Conservation (phyloP, 768 basidiomycete genomes). For the Russula sp. region DNA sequence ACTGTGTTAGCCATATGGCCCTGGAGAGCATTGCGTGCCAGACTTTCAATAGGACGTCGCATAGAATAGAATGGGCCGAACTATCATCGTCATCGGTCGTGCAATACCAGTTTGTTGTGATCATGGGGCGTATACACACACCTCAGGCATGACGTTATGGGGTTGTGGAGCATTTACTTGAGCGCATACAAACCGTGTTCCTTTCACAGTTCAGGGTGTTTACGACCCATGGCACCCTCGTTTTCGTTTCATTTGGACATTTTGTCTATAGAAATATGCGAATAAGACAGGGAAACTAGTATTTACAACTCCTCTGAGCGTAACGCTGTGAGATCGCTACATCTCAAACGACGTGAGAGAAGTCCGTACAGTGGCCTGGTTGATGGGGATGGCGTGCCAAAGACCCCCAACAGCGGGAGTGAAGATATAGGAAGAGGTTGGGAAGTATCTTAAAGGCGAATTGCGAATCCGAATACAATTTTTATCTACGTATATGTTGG, state of each 20-base stretch:
- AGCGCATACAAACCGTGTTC: slow-evolving; percentile 21
- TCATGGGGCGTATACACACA: background rate
- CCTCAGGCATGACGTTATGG: slow-evolving; percentile 1
- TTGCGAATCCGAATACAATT: background rate
- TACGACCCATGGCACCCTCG: slow-evolving; percentile 81
- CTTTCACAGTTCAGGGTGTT: slow-evolving; percentile 45
- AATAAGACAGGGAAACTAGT: slow-evolving; percentile 68
- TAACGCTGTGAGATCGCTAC: no score
- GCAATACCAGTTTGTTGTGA: background rate
- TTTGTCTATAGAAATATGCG: background rate
- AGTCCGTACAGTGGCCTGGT: background rate
- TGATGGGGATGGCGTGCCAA: slow-evolving; percentile 47
- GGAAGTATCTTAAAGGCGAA: slow-evolving; percentile 52
- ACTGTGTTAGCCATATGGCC: slow-evolving; percentile 76
- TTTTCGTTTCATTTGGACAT: background rate
- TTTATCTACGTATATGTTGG: background rate
- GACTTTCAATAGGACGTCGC: slow-evolving; percentile 64
- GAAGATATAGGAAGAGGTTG: slow-evolving; percentile 53
- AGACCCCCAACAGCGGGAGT: slow-evolving; percentile 1
- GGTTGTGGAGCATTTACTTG: background rate
- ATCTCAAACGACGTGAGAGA: slow-evolving; percentile 6
- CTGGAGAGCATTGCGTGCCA: slow-evolving; percentile 81
- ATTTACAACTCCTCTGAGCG: slow-evolving; percentile 46
- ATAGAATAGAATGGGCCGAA: slow-evolving; percentile 12
- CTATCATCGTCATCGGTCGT: background rate